A percentile compares a stretch with the other conserved stretches of the same genome.
These are phyloP conservation scores for Fusarium longipes DNA, from an alignment of 2,329 filamentous ascomycete genomes.

Conservation along the genomic window DNA sequence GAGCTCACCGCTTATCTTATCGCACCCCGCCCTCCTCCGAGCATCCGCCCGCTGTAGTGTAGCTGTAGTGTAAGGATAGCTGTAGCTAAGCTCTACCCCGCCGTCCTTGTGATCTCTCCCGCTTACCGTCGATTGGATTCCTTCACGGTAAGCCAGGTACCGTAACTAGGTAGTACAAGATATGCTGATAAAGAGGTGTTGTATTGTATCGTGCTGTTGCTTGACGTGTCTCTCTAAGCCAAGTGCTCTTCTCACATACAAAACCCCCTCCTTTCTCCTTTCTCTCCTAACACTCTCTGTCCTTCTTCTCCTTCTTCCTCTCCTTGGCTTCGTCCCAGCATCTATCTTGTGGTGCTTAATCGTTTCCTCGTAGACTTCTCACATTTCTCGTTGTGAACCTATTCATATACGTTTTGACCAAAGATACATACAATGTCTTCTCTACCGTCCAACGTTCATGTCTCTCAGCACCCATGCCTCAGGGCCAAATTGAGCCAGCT, in stretches of 20 bases:
- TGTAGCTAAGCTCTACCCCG: constrained; percentile 38
- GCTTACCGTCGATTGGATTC: constrained; percentile 18
- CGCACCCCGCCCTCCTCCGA: constrained; percentile 39
- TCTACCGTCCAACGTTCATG: constrained; percentile 73
- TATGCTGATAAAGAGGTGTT: constrained; percentile 22
- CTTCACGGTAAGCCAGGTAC: constrained; percentile 21
- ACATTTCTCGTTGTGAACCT: constrained; percentile 19
- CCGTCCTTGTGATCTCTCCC: constrained; percentile 38
- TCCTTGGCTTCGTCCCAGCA: constrained; percentile 45
- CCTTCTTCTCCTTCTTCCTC: constrained; percentile 32
- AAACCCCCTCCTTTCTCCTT: constrained; percentile 28
- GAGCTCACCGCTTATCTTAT: constrained; percentile 50
- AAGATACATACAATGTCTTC: constrained; percentile 48
- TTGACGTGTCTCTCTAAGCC: constrained; percentile 22
- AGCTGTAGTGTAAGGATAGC: not conserved
- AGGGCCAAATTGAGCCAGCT: constrained; percentile 90
- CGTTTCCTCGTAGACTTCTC: constrained; percentile 31
- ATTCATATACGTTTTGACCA: not conserved
- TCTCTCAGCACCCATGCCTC: constrained; percentile 88
- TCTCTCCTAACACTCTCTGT: constrained; percentile 25
- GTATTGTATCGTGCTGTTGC: not conserved
- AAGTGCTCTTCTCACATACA: constrained; percentile 32
- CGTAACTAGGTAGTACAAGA: constrained; percentile 23
- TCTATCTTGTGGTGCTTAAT: constrained; percentile 38
- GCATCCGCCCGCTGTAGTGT: constrained; percentile 16